phyloP scores from a whole-genome alignment of 345 rosid genomes.

The Eucalyptus erythrocorys region DNA sequence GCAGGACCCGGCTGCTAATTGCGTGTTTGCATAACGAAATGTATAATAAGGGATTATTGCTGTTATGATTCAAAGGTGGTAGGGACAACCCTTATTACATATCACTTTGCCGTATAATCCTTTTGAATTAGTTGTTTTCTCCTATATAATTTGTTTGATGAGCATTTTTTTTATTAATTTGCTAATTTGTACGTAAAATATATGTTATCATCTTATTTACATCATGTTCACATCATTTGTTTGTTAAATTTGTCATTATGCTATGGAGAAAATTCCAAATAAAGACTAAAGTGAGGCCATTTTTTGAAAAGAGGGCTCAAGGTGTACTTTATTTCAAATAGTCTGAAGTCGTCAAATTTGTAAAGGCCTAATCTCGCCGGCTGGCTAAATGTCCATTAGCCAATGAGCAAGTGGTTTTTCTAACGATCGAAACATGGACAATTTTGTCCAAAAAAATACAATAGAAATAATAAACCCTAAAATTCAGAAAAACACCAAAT shows the following conservation, averaged over 20 bases:
- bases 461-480: not conserved
- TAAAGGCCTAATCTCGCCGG: accelerated
- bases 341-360: too few species aligned
- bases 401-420: not conserved
- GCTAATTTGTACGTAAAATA: not conserved
- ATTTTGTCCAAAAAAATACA: too few species aligned
- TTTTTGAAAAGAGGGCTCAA: too few species aligned
- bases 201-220: not conserved
- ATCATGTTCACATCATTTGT: not conserved
- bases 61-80: not conserved
- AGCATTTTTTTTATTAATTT: not conserved
- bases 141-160: too few species aligned
- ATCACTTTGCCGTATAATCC: not conserved
- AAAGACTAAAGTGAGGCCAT: not conserved
- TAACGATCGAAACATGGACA: accelerated
- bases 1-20: too few species aligned
- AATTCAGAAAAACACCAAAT: not conserved
- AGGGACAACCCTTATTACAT: not conserved
- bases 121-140: not conserved
- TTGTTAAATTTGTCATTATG: too few species aligned
- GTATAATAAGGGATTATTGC: too few species aligned
- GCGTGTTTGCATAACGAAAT: not conserved
- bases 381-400: not conserved
- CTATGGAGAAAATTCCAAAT: too few species aligned
- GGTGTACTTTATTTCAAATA: not conserved